phyloP scores from a whole-genome alignment of 768 basidiomycete genomes.

The Pleurotus cornucopiae region DNA sequence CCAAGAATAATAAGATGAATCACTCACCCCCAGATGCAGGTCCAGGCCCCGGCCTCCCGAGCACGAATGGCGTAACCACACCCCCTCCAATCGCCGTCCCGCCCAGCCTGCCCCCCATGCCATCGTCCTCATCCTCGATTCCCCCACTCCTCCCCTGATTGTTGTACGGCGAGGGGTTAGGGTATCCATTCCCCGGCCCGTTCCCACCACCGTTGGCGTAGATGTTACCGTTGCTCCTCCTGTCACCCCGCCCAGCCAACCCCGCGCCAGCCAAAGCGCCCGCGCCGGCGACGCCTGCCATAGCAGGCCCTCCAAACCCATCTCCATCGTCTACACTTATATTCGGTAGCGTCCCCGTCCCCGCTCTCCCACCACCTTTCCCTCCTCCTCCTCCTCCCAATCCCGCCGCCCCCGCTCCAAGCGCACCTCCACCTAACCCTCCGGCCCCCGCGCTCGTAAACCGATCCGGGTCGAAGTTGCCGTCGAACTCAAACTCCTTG shows the following conservation, averaged over 20 bases:
- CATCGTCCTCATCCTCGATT: constrained; percentile 22
- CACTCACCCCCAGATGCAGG: not conserved
- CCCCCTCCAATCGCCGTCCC: constrained; percentile 25
- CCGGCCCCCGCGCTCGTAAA: constrained; percentile 7
- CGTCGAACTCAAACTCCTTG: constrained; percentile 29
- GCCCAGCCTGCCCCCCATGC: constrained; percentile 29
- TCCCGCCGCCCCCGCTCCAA: not conserved
- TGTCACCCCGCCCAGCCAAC: not conserved
- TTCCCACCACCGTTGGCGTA: not conserved
- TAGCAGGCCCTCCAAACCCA: not conserved
- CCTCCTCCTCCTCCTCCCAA: not conserved
- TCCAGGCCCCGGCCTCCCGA: not conserved
- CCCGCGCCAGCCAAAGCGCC: not conserved
- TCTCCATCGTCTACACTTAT: not conserved
- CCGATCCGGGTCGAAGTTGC: constrained; percentile 37
- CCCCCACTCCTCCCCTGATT: constrained; percentile 12
- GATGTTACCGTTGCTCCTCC: not conserved
- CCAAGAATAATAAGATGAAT: too few relatives aligned
- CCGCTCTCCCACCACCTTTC: not conserved
- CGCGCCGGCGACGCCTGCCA: constrained; percentile 1
- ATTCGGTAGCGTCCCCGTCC: not conserved
- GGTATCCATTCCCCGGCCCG: too few relatives aligned
- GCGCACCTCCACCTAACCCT: not conserved
- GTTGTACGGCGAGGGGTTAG: constrained; percentile 5
- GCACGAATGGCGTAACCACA: constrained; percentile 28